Base-by-base conservation (phyloP, 176 grass and related monocot species). In the Musa beccarii region DNA sequence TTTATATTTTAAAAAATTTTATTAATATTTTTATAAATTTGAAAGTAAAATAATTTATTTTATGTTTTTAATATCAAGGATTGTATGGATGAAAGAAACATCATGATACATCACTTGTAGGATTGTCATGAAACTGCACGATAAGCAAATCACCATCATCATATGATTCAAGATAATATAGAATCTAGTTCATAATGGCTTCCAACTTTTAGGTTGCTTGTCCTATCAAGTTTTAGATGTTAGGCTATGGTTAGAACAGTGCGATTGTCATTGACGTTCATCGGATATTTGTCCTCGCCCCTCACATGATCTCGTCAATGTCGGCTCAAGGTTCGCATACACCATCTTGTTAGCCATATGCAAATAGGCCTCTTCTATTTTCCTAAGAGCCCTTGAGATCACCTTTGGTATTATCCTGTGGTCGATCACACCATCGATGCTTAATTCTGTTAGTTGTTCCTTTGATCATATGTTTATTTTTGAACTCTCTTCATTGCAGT, bases 301-400 rank as follows among this genome's bases (percentile, higher is more conserved):
- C 89, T 92, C 89, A 92, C 92, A 96, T 2, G 89, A 96, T 11
- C 92, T 89, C 85, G 88, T 82, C 28, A 96, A 49, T 7, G 85
- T 85, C 7, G 92, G 85, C 81, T 96, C 89, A 8, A 85, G 89
- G 77, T 86, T 79, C 57, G 84, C 52, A 1, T 12, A 50, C 8
- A 88, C 80, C 53, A 75, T 82, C 68, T 84, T 64, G 78, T 96
- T 89, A 3, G 87, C 81, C 21, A 76, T 78, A 78, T 79, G 77
- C 53, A 92, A 82, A 84, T 88, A 96, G 0, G 85, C 83, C 1
- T 88, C 89, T 84, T 96, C 89, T 10, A 87, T 90, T 54, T 74
- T 89, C 63, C 16, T 78, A 63, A 96, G 68, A 1, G 89, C 92
- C 8, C 59, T 75, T 22, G 79, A 82, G 67, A 96, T 53, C 8